Evolutionary conservation across 2,329 filamentous ascomycete species (phyloP).

Genomic region (Pseudogymnoascus sp.): DNA sequence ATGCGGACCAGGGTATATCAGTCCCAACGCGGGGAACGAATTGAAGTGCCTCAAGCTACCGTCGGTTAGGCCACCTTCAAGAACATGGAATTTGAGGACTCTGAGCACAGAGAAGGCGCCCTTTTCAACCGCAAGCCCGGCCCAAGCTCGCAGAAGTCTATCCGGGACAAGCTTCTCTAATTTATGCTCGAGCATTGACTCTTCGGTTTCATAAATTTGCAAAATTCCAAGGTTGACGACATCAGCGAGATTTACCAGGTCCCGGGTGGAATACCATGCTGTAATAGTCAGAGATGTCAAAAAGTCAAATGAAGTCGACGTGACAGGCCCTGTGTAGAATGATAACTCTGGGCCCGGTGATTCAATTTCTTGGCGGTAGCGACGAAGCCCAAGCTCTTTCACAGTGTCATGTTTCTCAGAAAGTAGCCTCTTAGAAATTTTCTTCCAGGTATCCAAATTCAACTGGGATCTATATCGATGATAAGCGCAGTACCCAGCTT

Average conservation of each 20-base stretch:
- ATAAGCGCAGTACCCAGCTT: neutral
- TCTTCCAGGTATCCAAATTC: constrained; percentile 24
- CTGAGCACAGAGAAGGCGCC: constrained; percentile 26
- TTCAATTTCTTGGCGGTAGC: constrained; percentile 22
- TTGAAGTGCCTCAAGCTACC: constrained; percentile 26
- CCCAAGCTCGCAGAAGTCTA: constrained; percentile 28
- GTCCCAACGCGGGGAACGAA: constrained; percentile 24
- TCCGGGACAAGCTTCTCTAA: constrained; percentile 15
- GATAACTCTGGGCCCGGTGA: constrained; percentile 19
- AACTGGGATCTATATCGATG: constrained; percentile 17
- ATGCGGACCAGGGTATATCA: neutral
- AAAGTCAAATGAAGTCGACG: constrained; percentile 25
- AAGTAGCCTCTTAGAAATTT: constrained; percentile 23
- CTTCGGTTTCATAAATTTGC: constrained; percentile 22
- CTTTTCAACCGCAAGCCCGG: constrained; percentile 19
- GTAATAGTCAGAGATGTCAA: constrained; percentile 27
- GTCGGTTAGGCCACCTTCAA: constrained; percentile 21
- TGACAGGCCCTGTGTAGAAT: constrained; percentile 23
- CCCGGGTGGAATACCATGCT: constrained; percentile 18
- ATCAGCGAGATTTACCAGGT: constrained; percentile 26
- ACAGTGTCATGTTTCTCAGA: constrained; percentile 13
- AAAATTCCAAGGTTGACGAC: constrained; percentile 26
- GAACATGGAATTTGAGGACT: constrained; percentile 27
- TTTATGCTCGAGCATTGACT: neutral
- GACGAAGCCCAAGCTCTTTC: constrained; percentile 16